Evolutionary conservation across 2,329 filamentous ascomycete genomes (phyloP), one percentile per base, ranked within the genome.

Genomic region (Verticillium zaregamsianum): DNA sequence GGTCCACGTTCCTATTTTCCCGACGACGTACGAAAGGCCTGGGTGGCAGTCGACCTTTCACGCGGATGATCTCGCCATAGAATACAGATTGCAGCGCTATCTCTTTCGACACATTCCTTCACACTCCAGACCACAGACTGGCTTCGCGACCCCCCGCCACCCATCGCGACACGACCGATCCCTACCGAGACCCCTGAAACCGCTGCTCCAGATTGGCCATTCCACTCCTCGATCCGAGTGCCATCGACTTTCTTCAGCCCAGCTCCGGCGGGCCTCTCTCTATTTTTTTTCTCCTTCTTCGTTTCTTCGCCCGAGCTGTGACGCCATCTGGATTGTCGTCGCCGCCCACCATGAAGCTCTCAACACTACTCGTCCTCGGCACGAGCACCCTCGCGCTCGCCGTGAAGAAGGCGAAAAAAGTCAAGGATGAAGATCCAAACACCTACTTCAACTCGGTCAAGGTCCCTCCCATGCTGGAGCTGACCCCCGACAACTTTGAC

Each of bases 381-480:
- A 76, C 76, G 37, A 74, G 76, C 59, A 72, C 74, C 57, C 67
- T 80, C 56, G 78, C 77, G 58, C 71, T 74, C 57, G 76, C 77
- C 40, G 17, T 49, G 73, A 79, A 56, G 32, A 74, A 73, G 11
- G 77, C 76, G 40, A 73, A 77, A 11, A 74, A 77, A 61, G 69
- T 68, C 37, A 70, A 71, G 58, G 70, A 68, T 35, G 75, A 80
- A 7, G 60, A 62, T 25, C 62, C 59, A 65, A 74, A 73, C 64
- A 90, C 88, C 33, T 78, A 78, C 49, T 92, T 92, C 78, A 89
- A 92, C 70, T 84, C 80, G 65, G 80, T 88, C 68, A 79, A 79
- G 45, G 89, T 92, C 40, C 89, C 90, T 39, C 85, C 88, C 5
- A 76, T 90, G 70, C 74, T 82, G 54, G 84, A 89, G 69, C 71